These are phyloP conservation scores for Trebouxia sp. DNA, from an alignment of 139 green algal genomes.

Conservation along the genomic window DNA sequence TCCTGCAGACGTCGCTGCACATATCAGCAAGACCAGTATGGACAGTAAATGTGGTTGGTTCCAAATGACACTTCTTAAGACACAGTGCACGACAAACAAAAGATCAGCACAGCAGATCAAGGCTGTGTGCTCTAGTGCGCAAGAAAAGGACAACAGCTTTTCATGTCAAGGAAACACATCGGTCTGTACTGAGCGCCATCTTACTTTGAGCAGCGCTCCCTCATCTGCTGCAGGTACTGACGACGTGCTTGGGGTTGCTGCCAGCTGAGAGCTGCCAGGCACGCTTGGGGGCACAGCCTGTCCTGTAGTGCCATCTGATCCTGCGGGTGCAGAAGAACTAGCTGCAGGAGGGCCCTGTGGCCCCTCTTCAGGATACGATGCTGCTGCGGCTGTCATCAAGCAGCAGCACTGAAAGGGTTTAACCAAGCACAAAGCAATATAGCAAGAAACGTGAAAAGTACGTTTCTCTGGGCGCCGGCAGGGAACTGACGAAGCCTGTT, in stretches of 20 bases:
- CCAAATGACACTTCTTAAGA: no score
- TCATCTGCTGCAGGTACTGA: slow-evolving; percentile 22
- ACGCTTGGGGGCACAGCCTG: not conserved
- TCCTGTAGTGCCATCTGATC: not conserved
- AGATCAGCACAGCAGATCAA: no score
- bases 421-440: slow-evolving; percentile 14
- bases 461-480: not conserved
- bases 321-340: slow-evolving; percentile 26
- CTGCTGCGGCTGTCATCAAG: slow-evolving; percentile 7
- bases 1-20: no score
- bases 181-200: no score
- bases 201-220: slow-evolving; percentile 28
- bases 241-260: not conserved
- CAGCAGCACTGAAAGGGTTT: not conserved
- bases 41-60: not conserved
- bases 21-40: not conserved
- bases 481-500: no score
- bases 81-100: not conserved
- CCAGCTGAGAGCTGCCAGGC: not conserved
- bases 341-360: slow-evolving; percentile 18
- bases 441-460: not conserved
- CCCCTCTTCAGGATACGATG: not conserved
- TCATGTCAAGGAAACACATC: no score
- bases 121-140: no score
- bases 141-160: not conserved